These are phyloP conservation scores for Nigrospora osmanthi DNA, from an alignment of 2,329 filamentous ascomycete genomes.

Conservation along the genomic window DNA sequence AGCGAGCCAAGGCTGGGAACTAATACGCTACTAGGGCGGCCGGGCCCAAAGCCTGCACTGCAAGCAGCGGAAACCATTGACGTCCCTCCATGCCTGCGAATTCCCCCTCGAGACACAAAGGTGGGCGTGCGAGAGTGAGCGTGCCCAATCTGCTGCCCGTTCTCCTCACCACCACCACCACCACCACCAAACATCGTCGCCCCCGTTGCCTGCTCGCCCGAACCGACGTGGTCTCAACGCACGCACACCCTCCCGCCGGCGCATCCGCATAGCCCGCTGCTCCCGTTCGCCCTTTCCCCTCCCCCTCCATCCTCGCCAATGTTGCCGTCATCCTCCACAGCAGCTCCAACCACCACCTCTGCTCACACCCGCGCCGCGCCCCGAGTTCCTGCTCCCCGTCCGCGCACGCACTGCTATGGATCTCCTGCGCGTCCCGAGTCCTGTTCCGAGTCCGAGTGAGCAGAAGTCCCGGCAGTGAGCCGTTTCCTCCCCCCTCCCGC, in stretches of 20 bases:
- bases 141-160: not conserved
- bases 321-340: slow-evolving; percentile 16
- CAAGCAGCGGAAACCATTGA: too few species aligned
- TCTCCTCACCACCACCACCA: slow-evolving; percentile 1
- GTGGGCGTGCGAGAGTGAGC: too few species aligned
- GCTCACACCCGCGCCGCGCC: slow-evolving; percentile 14
- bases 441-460: slow-evolving; percentile 23
- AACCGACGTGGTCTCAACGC: slow-evolving; percentile 1
- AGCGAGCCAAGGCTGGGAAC: too few species aligned
- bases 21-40: too few species aligned
- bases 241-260: not conserved
- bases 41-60: too few species aligned
- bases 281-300: slow-evolving; percentile 5
- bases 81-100: too few species aligned
- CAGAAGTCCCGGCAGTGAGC: slow-evolving; percentile 15
- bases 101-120: too few species aligned
- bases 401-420: slow-evolving; percentile 20
- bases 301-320: slow-evolving; percentile 15
- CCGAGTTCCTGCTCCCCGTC: slow-evolving; percentile 9
- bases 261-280: not conserved
- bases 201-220: not conserved
- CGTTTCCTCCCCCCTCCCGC: slow-evolving; percentile 5
- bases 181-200: slow-evolving; percentile 4
- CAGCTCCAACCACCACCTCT: slow-evolving; percentile 12
- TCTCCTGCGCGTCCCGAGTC: slow-evolving; percentile 15